Base-by-base conservation (phyloP, 805 yeast genomes). In the Candida ipomoeae region DNA sequence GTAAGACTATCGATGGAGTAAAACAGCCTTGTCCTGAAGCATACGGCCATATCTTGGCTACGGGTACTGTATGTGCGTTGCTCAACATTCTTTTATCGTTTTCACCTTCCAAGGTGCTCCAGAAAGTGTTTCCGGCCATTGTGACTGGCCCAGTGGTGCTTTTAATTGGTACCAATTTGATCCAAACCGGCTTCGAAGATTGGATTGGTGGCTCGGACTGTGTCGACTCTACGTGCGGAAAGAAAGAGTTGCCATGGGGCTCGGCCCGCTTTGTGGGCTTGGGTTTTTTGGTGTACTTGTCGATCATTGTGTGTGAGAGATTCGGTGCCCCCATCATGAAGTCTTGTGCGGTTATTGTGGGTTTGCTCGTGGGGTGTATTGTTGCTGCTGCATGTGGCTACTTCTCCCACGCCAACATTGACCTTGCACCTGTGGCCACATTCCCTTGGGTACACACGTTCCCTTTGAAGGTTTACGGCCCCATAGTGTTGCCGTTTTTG, bases 301-400 rank as follows among this genome's bases (percentile, higher is more conserved):
- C 88, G 5, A 89, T 91, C 61, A 77, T 90, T 50, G 48, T 89
- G 32, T 79, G 86, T 61, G 97, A 91, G 67, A 82, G 82, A 64
- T 90, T 86, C 78, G 97, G 97, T 26, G 82, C 97, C 18, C 97
- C 97, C 49, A 86, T 90, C 62, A 87, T 90, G 94, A 89, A 87
- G 64, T 87, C 96, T 1, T 89, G 96, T 78, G 94, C 97, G 1
- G 96, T 90, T 46, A 87, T 90, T 58, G 70, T 84, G 37, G 97
- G 97, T 35, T 73, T 90, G 51, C 70, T 91, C 26, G 82, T 88
- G 35, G 96, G 97, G 32, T 89, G 96, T 73, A 87, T 90, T 54
- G 94, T 90, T 44, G 96, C 94, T 35, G 96, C 95, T 52, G 96
- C 92, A 7, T 80, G 87, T 66, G 91, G 91, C 29, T 90, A 90